Base-by-base conservation (phyloP, 1,284 basidiomycete genomes). In the Phenoliferia sp. region DNA sequence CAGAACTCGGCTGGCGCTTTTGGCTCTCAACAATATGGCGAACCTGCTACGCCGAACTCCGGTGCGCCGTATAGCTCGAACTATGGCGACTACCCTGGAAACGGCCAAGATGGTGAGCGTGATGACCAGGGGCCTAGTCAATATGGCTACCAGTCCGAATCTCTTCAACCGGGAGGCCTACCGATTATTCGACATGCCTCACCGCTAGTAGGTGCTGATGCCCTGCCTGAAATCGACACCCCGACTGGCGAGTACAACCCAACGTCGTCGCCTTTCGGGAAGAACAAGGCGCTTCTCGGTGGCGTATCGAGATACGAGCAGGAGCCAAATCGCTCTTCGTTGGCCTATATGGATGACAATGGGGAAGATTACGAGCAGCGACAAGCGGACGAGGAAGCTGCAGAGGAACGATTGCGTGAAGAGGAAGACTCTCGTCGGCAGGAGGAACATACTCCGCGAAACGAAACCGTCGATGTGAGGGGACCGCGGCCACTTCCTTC, bases 301-400 rank as follows among this genome's bases (percentile, higher is more conserved):
- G 6, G 31, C 52, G 3, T 28, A 16, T 31, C 17, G n/a, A 31
- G 15, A 31, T 55, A 55, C 26, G 54, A 28, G n/a, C 17, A 55
- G 28, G n/a, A 28, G 6, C 28, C 54, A 17, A 55, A 28, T 17
- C 28, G 22, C 16, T 31, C 56, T 17, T 58, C 56, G 31, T 26
- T 60, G 28, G 36, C 59, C 19, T 44, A 44, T 22, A 44, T 44
- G 36, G 59, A 60, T 22, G 33, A 28, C 31, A 34, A 58, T 19
- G 56, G 48, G 26, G 36, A 31, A 22, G 59, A 44, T 26, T 6
- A 29, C 7, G 66, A 67, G 32, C 59, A 56, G 44, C 35, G 64
- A 5, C 64, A 70, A 33, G 66, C 62, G 1, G 70, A 68, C 35
- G 50, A 58, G 16, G 68, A 34, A 48, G 32, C 17, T 35, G 26